These are phyloP conservation scores for Chenopodium album DNA, from an alignment of 148 eudicot species.

Conservation along the genomic window DNA sequence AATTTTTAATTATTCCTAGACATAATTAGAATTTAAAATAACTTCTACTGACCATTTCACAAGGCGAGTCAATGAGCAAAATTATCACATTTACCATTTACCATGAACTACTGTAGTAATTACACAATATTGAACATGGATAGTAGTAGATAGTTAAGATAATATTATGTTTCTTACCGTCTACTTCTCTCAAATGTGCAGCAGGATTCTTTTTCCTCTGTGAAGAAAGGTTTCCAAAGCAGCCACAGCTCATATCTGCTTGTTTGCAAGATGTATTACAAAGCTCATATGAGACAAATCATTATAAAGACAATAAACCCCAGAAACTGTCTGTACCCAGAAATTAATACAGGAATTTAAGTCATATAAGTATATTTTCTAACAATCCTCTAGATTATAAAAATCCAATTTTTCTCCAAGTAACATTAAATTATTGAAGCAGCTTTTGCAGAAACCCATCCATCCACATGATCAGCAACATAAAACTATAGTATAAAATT, in stretches of 20 bases:
- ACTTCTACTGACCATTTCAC: background rate
- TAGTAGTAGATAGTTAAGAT: no score
- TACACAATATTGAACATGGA: background rate
- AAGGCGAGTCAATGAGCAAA: background rate
- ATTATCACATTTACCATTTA: background rate
- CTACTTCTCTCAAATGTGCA: constrained; percentile 31
- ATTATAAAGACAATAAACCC: background rate
- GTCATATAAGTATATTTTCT: background rate
- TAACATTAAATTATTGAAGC: background rate
- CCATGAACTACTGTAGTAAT: no score
- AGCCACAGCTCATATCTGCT: constrained; percentile 47
- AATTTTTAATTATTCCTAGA: background rate
- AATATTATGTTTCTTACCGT: constrained; percentile 31
- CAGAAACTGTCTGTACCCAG: background rate
- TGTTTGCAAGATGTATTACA: background rate
- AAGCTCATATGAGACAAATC: background rate
- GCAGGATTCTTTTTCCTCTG: constrained; percentile 25
- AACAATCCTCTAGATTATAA: background rate
- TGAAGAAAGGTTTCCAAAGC: constrained; percentile 41
- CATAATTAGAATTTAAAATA: background rate
- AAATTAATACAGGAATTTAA: background rate
- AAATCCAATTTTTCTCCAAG: background rate
- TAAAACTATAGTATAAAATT: background rate
- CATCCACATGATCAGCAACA: constrained; percentile 2
- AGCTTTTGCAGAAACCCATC: background rate